Evolutionary conservation across 2,329 filamentous ascomycete species (phyloP), one percentile per base, ranked within the genome.

Genomic region (Metarhizium sp.): DNA sequence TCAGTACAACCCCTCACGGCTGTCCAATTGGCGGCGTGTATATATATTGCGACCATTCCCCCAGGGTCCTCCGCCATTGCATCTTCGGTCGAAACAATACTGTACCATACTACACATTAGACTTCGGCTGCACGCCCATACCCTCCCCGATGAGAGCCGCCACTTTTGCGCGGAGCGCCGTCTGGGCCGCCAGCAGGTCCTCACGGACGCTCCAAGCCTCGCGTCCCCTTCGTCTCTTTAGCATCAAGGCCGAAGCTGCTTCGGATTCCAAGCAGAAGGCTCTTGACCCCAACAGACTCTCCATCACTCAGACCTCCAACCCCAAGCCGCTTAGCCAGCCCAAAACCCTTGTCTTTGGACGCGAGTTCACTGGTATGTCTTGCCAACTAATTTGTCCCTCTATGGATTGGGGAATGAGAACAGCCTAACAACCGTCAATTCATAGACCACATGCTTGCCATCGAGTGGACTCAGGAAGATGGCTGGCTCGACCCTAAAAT

Each of bases 391-490:
- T 34, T 7, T 6, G 20, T 42, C 48, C 30, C n/a, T 11, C 36
- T 34, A 11, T 11, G 6, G 3, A 5, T 11, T 34, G 32, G 32
- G 10, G 32, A 34, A 8, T 34, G 10, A 7, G 10, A 34, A 34
- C 10, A n/a, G 30, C 7, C 52, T 14, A 18, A 46, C 43, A 32
- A 30, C 25, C 25, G 10, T 3, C n/a, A 14, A 6, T 1, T 16
- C 4, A 34, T 56, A 95, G 94, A 99, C 76, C 94, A 97, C 75
- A 97, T 99, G 92, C 85, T 97, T 66, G 86, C 87, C 57, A 81
- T 95, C 63, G 91, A 96, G 78, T 99, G 94, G 94, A 92, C 88
- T 55, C 83, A 90, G 58, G 76, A 81, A 51, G 78, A 88, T 61
- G 94, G 92, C 70, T 96, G 94, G 94, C 75, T 87, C 46, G 74